phyloP scores from a whole-genome alignment of 73 alveolate species.

The Uronychia binucleata region DNA sequence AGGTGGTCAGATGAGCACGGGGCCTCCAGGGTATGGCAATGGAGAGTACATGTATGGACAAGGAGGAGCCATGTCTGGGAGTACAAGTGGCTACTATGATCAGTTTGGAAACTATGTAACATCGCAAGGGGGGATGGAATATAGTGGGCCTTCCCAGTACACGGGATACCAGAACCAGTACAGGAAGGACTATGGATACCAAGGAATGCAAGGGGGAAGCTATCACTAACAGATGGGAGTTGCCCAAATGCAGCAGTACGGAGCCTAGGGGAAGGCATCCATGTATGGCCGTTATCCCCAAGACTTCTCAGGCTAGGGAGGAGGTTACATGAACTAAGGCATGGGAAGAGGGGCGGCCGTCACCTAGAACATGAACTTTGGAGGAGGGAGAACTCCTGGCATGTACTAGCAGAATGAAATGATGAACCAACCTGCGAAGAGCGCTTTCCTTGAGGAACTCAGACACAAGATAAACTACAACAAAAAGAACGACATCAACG shows the following conservation, averaged over 20 bases:
- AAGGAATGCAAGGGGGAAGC: too few relatives aligned
- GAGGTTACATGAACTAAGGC: too few relatives aligned
- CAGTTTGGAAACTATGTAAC: too few relatives aligned
- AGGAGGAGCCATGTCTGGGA: too few relatives aligned
- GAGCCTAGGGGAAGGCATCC: not conserved
- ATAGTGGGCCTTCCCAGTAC: too few relatives aligned
- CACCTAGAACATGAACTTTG: not conserved
- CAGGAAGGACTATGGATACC: constrained; percentile 1
- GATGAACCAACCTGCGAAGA: constrained; percentile 33
- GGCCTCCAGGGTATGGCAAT: too few relatives aligned
- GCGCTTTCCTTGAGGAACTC: constrained; percentile 38
- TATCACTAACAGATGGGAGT: constrained; percentile 1
- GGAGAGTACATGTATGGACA: too few relatives aligned
- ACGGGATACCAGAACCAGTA: constrained; percentile 9
- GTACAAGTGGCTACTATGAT: too few relatives aligned
- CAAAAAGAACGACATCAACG: constrained; percentile 58
- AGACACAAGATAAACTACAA: constrained; percentile 25
- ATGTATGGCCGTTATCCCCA: not conserved
- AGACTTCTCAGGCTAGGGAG: not conserved
- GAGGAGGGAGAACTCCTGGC: constrained; percentile 2
- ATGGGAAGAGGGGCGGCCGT: too few relatives aligned
- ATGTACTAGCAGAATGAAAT: constrained; percentile 17
- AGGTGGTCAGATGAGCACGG: not conserved
- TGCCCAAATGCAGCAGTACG: constrained; percentile 15
- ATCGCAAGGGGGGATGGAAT: too few relatives aligned